phyloP scores from a whole-genome alignment of 805 yeast genomes.

The Pichia cephalocereana region DNA sequence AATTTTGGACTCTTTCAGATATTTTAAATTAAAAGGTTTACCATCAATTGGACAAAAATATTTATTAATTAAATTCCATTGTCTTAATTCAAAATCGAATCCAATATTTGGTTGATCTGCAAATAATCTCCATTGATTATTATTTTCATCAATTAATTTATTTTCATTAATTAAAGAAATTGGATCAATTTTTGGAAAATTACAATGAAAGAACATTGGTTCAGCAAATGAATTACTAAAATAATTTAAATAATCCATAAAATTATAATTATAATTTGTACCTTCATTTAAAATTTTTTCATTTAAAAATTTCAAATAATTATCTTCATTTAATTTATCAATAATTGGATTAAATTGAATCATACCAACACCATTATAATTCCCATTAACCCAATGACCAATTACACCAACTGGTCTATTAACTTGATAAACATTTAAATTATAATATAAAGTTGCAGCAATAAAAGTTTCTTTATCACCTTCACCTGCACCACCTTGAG shows the following conservation, averaged over 20 bases:
- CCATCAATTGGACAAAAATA: constrained; percentile 21
- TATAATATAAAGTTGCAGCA: constrained; percentile 40
- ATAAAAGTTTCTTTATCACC: constrained; percentile 54
- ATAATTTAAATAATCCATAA: constrained; percentile 14
- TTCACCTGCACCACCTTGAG: constrained; percentile 42
- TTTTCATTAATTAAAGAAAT: constrained; percentile 27
- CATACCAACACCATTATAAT: constrained; percentile 47
- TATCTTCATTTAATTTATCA: constrained; percentile 25
- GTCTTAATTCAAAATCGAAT: constrained; percentile 51
- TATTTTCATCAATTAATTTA: constrained; percentile 18
- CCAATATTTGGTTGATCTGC: constrained; percentile 21
- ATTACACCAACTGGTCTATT: constrained; percentile 39
- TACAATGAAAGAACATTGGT: constrained; percentile 41
- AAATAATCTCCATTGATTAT: constrained; percentile 21
- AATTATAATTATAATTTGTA: constrained; percentile 3
- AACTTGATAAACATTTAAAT: constrained; percentile 40
- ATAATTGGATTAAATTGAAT: constrained; percentile 42
- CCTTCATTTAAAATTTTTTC: neutral
- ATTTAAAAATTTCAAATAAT: constrained; percentile 14
- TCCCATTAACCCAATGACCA: constrained; percentile 32
- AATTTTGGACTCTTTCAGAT: constrained; percentile 15
- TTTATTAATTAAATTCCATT: constrained; percentile 45
- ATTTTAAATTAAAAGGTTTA: constrained; percentile 16
- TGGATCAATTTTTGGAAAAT: constrained; percentile 48
- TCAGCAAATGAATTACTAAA: constrained; percentile 19